phyloP scores from a whole-genome alignment of 257 asterid genomes.

The Solanum clarkiae region DNA sequence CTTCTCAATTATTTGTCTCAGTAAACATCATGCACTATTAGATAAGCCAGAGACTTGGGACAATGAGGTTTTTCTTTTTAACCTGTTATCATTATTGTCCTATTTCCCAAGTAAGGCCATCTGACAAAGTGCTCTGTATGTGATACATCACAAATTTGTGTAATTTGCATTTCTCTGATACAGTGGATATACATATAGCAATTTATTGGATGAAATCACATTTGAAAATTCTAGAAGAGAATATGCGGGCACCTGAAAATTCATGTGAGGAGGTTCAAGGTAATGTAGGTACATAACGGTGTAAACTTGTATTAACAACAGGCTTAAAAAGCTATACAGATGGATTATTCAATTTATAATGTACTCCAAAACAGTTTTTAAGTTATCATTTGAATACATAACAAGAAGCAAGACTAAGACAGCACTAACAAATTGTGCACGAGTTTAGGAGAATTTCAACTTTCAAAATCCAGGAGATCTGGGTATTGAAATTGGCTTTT shows the following conservation, averaged over 20 bases:
- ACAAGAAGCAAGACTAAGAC: background rate
- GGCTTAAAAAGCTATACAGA: background rate
- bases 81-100: background rate
- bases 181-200: background rate
- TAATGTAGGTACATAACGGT: background rate
- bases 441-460: background rate
- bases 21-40: background rate
- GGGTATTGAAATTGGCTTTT: slow-evolving; percentile 44
- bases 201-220: background rate
- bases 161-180: background rate
- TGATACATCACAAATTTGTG: background rate
- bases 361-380: background rate
- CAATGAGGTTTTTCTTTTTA: background rate
- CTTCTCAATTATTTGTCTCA: background rate
- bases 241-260: background rate
- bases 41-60: background rate
- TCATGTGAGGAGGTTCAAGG: background rate
- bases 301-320: background rate
- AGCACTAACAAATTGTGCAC: background rate
- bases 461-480: slow-evolving; percentile 50
- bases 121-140: background rate
- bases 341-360: background rate
- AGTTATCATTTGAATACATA: background rate
- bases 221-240: background rate
- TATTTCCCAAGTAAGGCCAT: background rate